Percentiles rank a stretch among this genome's conserved stretches.
These are phyloP conservation scores for Hortaea sp. DNA, from an alignment of 2,329 filamentous ascomycete genomes.

Conservation along the genomic window DNA sequence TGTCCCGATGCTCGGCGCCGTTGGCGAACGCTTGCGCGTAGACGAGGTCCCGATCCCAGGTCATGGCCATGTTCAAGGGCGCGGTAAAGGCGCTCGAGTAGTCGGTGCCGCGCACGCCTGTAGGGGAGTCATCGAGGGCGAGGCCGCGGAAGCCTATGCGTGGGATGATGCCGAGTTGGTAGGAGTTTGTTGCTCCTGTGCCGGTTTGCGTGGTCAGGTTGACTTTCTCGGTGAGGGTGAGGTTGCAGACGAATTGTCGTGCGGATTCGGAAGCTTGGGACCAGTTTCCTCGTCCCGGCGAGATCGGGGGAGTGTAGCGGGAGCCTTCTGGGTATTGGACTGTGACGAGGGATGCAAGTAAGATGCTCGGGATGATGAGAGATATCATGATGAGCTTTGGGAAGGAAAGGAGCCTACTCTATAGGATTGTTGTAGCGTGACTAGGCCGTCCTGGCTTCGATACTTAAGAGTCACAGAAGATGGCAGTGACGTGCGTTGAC, in stretches of 20 bases:
- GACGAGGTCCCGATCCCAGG: constrained; percentile 46
- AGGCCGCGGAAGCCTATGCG: constrained; percentile 25
- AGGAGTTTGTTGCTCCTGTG: constrained; percentile 50
- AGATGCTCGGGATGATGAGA: too few relatives aligned
- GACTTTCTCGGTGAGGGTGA: constrained; percentile 26
- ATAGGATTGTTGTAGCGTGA: too few relatives aligned
- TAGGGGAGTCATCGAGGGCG: constrained; percentile 15
- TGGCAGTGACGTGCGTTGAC: too few relatives aligned
- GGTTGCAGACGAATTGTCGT: constrained; percentile 20
- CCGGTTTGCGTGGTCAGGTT: constrained; percentile 39
- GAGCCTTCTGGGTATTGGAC: constrained; percentile 1
- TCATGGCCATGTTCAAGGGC: constrained; percentile 49
- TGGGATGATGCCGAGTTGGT: constrained; percentile 50
- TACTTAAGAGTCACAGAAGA: too few relatives aligned
- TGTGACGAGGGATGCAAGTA: too few relatives aligned
- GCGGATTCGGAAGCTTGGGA: constrained; percentile 22
- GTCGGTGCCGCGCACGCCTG: constrained; percentile 61
- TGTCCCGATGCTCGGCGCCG: constrained; percentile 31
- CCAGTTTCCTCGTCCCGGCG: constrained; percentile 35
- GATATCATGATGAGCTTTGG: too few relatives aligned
- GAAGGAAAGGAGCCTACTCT: too few relatives aligned
- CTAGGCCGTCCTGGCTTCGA: too few relatives aligned
- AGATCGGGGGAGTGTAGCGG: constrained; percentile 1
- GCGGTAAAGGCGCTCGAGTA: constrained; percentile 67
- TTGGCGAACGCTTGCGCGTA: constrained; percentile 43